Evolutionary conservation across 305 asterid species (phyloP), one percentile per base, ranked within the genome.

Genomic region (Caryopteris hybrid): DNA sequence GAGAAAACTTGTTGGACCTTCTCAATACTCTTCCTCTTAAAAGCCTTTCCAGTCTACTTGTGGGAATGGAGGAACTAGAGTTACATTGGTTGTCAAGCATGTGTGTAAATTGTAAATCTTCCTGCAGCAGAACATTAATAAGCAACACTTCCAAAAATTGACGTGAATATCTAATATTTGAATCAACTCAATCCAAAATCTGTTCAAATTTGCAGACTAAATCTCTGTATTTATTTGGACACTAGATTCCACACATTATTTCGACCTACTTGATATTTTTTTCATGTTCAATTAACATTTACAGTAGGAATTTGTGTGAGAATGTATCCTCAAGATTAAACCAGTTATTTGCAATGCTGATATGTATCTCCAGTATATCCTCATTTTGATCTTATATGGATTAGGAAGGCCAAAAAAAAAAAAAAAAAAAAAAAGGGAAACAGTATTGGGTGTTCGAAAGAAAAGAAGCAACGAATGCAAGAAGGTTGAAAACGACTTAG

Each of bases 11-110:
- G 77, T 58, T 74, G 62, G 83, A 88, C 74, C 79, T 87, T 79
- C 95, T 76, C 46, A 88, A 71, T 81, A 84, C 96, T 54, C 95
- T 78, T n/a, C 83, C 87, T 78, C 95, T 88, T 70, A 92, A 74
- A 51, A 89, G 89, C 76, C 96, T 86, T 71, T 80, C 92, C 70
- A 89, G 21, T 74, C 96, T 80, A 65, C 88, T 87, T 12, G 81
- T 61, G 34, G 87, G 94, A 46, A 83, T 74, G 71, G 80, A 39
- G 18, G 82, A 39, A 70, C 62, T 71, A 31, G 78, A 38, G 46
- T 74, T 72, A 59, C 77, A 61, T n/a, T 69, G 71, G 64, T 66
- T 78, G 27, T 85, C 86, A 38, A 74, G 78, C 68, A 77, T 74
- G 60, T 75, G 75, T 20, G 61, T 51, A 50, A 21, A 63, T 66